Evolutionary conservation across 352 stramenopile species (phyloP), one percentile per base, ranked within the genome.

Genomic region (Globisporangium nunn): DNA sequence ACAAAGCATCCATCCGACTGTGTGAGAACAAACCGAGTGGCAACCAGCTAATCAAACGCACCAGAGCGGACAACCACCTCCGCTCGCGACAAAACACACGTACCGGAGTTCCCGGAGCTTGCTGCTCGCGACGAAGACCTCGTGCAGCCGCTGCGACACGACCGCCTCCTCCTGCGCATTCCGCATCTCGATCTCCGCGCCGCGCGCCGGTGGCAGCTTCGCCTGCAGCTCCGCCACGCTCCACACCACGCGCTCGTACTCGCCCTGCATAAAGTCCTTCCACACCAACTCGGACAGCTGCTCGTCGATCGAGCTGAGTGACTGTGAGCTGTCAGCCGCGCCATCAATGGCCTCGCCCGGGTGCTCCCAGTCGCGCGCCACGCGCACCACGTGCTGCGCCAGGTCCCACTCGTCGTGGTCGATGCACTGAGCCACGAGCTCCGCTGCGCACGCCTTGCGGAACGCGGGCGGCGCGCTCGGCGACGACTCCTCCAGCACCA

Each of bases 321-420:
- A 23, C 23, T 23, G 23, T 23, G 23, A 23, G 23, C 54, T 28
- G 12, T 57, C 17, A 4, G 60, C 48, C 8, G 40, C 43, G 5
- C 66, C 47, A 23, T 23, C 23, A 23, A 23, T 23, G 11, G 10
- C 6, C 41, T 73, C 65, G 15, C 62, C 47, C 1, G 65, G 61
- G 18, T 81, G 66, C 33, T 87, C 74, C 85, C 85, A 94, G 47
- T 87, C 81, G n/a, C 85, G 77, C 7, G 82, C 80, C 8, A 94
- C 85, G 12, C 85, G 85, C 3, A 92, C 81, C 0, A 94, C 78
- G 43, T 94, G 81, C 50, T 84, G 72, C 6, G 81, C 85, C 1
- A 94, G 64, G 0, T 67, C 59, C 74, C 76, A 87, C 52, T 94
- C 81, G 31, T 91, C 77, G 33, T 91, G 78, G 54, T 91, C 82